Percentiles rank a stretch among this genome's conserved stretches.
Evolutionary conservation across 768 basidiomycete genomes (phyloP).

Genomic region (Hygrophoropsis aurantiaca): DNA sequence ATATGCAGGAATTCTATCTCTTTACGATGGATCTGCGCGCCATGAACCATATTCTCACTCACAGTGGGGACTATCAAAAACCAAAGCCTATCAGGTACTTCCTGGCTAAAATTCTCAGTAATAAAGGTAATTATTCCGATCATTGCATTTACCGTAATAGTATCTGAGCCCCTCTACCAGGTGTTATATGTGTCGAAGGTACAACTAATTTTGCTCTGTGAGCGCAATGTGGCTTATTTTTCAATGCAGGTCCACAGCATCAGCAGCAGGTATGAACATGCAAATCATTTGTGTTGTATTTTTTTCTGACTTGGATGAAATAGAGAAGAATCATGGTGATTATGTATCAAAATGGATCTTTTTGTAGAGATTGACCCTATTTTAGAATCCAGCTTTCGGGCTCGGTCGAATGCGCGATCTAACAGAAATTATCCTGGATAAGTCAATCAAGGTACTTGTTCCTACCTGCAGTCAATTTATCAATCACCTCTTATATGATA

Average conservation of each 20-base stretch:
- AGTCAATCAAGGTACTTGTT: slow-evolving; percentile 52
- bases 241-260: slow-evolving; percentile 28
- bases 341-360: neutral
- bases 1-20: no score
- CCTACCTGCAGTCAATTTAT: no score
- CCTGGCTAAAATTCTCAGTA: slow-evolving; percentile 42
- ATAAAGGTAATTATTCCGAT: slow-evolving; percentile 26
- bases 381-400: slow-evolving; percentile 61
- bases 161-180: slow-evolving; percentile 25
- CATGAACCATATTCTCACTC: no score
- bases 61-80: no score
- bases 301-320: neutral
- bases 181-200: slow-evolving; percentile 47
- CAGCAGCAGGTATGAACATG: slow-evolving; percentile 34
- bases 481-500: no score
- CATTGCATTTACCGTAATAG: no score
- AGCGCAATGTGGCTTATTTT: neutral
- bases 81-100: slow-evolving; percentile 35
- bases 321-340: slow-evolving; percentile 31
- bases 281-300: neutral
- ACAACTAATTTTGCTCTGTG: neutral
- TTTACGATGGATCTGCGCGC: no score
- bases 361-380: neutral
- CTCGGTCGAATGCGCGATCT: slow-evolving; percentile 52
- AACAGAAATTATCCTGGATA: slow-evolving; percentile 53